phyloP scores from a whole-genome alignment of 2,329 filamentous ascomycete species.

The Ambrosiella cleistominuta region DNA sequence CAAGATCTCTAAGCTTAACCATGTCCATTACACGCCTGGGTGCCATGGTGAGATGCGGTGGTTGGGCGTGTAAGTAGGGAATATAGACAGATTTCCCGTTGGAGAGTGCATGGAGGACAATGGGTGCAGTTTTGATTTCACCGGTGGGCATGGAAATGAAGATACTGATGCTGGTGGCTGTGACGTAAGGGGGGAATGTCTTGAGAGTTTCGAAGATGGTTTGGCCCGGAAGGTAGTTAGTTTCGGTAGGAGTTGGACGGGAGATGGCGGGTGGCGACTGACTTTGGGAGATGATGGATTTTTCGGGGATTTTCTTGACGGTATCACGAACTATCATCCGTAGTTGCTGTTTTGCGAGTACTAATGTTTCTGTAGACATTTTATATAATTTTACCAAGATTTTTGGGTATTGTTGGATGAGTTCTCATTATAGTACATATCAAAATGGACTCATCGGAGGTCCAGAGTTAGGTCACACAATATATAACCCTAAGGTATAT shows the following conservation, averaged over 20 bases:
- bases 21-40: conserved; percentile 77
- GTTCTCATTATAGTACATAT: not conserved
- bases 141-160: conserved; percentile 85
- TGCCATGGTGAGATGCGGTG: conserved; percentile 28
- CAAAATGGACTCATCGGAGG: not conserved
- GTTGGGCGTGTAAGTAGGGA: conserved; percentile 62
- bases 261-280: conserved; percentile 12
- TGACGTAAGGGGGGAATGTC: conserved; percentile 53
- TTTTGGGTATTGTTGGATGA: not conserved
- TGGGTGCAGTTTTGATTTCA: conserved; percentile 68
- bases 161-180: conserved; percentile 60
- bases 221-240: conserved; percentile 31
- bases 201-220: conserved; percentile 47
- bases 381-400: conserved; percentile 9
- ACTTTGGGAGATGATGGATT: conserved; percentile 55
- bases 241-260: not conserved
- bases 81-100: conserved; percentile 76
- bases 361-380: conserved; percentile 35
- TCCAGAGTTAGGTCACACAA: not conserved
- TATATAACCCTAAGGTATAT: not conserved
- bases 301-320: conserved; percentile 42
- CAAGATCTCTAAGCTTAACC: conserved; percentile 55
- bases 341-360: conserved; percentile 58
- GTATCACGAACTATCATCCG: conserved; percentile 50
- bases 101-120: conserved; percentile 64